Percentiles rank a stretch among this genome's conserved stretches.
Conservation (phyloP, 164 flowering plant species). For the Platanus orientalis region DNA sequence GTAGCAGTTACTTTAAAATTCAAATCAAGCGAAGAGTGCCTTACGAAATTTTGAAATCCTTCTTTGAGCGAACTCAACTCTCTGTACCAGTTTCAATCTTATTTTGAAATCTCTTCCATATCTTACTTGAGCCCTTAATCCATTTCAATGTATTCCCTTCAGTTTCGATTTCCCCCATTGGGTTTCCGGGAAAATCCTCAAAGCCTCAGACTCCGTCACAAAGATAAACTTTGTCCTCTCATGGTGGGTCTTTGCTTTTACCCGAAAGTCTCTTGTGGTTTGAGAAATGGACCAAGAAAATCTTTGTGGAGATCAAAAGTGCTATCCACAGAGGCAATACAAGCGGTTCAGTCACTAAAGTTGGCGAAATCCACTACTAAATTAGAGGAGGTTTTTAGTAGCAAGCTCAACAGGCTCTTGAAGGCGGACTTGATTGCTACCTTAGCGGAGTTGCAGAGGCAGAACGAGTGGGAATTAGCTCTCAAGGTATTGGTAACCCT, state of each 20-base stretch:
- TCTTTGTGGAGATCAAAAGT: slow-evolving; percentile 62
- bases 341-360: slow-evolving; percentile 68
- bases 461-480: slow-evolving; percentile 61
- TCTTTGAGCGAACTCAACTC: too few species aligned
- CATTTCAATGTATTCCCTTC: background rate
- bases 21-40: too few species aligned
- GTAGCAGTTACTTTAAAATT: too few species aligned
- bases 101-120: too few species aligned
- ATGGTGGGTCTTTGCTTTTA: background rate
- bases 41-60: too few species aligned
- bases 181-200: background rate
- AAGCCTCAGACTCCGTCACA: slow-evolving; percentile 2
- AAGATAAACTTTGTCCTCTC: background rate
- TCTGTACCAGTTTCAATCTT: too few species aligned
- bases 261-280: slow-evolving; percentile 31
- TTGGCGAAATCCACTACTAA: slow-evolving; percentile 48
- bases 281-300: slow-evolving; percentile 47
- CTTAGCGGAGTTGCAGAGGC: slow-evolving; percentile 65
- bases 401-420: slow-evolving; percentile 52
- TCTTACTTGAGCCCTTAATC: too few species aligned
- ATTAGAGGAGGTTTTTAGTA: slow-evolving; percentile 40
- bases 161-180: background rate
- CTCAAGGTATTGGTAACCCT: slow-evolving; percentile 59
- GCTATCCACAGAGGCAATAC: slow-evolving; percentile 70
- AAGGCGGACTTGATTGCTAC: slow-evolving; percentile 60